These are phyloP conservation scores for Agarophyton chilense DNA, from an alignment of 23 red algal genomes.

Conservation along the genomic window DNA sequence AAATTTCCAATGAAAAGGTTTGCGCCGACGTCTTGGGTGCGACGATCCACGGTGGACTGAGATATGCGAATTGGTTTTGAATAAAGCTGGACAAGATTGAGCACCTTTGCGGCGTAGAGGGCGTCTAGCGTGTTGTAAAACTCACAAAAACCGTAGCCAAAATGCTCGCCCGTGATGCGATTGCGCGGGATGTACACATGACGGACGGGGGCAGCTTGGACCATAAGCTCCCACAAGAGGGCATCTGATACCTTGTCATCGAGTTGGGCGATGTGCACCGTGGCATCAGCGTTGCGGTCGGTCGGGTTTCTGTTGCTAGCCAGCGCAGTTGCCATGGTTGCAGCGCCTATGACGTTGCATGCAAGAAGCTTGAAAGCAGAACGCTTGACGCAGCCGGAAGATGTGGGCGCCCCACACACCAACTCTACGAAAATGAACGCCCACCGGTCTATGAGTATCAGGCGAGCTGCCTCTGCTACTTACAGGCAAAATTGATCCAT, in stretches of 20 bases:
- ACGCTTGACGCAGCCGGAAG: too few species aligned
- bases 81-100: constrained; percentile 73
- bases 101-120: constrained; percentile 76
- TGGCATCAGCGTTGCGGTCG: constrained; percentile 82
- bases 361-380: too few species aligned
- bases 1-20: constrained; percentile 96
- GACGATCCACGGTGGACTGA: constrained; percentile 51
- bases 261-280: constrained; percentile 79
- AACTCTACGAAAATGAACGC: too few species aligned
- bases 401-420: too few species aligned
- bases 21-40: constrained; percentile 72
- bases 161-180: constrained; percentile 81
- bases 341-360: too few species aligned
- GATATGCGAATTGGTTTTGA: constrained; percentile 77
- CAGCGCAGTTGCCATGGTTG: constrained; percentile 18
- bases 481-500: background rate
- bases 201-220: constrained; percentile 76
- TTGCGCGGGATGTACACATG: constrained; percentile 91
- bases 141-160: constrained; percentile 88
- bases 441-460: too few species aligned
- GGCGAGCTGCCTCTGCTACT: too few species aligned
- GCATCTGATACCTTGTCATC: constrained; percentile 79
- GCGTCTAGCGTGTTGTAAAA: constrained; percentile 73
- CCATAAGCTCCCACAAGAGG: constrained; percentile 82
- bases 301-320: constrained; percentile 67